Conservation (phyloP, 2,329 filamentous ascomycete genomes). For the Trichoderma oligosporum region DNA sequence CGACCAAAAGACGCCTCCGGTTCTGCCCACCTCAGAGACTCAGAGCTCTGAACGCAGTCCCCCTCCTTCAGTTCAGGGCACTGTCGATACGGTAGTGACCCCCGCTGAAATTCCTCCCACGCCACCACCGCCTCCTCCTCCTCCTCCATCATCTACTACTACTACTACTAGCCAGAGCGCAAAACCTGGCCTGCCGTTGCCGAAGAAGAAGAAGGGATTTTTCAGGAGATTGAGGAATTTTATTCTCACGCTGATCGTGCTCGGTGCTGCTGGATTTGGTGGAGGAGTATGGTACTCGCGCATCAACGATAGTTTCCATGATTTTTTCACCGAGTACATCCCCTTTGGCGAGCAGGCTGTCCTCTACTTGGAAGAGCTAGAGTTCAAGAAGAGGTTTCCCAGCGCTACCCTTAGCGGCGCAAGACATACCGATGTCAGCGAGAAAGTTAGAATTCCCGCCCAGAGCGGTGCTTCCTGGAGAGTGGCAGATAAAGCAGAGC, state of each 20-base stretch:
- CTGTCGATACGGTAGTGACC: constrained; percentile 21
- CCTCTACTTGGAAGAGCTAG: constrained; percentile 89
- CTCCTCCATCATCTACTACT: not conserved
- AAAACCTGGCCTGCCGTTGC: constrained; percentile 32
- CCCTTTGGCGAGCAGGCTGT: constrained; percentile 94
- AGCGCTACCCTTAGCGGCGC: constrained; percentile 45
- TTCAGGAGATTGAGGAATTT: constrained; percentile 72
- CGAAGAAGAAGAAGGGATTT: constrained; percentile 58
- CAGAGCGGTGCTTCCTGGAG: constrained; percentile 83
- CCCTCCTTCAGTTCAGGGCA: constrained; percentile 30
- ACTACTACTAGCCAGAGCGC: not conserved
- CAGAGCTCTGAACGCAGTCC: constrained; percentile 46
- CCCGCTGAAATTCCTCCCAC: constrained; percentile 17
- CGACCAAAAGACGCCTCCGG: constrained; percentile 49
- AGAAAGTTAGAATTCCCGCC: constrained; percentile 76
- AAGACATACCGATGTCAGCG: constrained; percentile 52
- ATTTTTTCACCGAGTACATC: constrained; percentile 97
- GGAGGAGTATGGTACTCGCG: constrained; percentile 91
- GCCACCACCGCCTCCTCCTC: constrained; percentile 13
- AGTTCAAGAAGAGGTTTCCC: constrained; percentile 82
- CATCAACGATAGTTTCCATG: constrained; percentile 95
- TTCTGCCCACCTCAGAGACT: constrained; percentile 53
- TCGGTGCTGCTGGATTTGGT: constrained; percentile 74
- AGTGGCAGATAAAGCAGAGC: constrained; percentile 59
- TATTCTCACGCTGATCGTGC: constrained; percentile 69